Evolutionary conservation across 805 yeast species (phyloP).

Genomic region (Myxozyma geophila): DNA sequence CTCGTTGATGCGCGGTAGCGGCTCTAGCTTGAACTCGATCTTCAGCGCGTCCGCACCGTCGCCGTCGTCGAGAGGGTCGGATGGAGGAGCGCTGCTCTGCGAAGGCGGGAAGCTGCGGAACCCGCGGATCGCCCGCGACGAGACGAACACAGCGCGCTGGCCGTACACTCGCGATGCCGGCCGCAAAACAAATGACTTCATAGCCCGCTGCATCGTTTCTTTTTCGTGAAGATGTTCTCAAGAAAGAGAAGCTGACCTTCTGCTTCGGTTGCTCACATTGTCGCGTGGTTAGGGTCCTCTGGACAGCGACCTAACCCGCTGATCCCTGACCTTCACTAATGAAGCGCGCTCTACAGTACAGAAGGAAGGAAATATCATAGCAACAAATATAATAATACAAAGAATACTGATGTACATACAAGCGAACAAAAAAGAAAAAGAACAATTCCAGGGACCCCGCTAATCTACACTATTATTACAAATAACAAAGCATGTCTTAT

Average conservation of each 20-base stretch:
- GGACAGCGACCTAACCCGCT: not conserved
- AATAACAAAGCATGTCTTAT: not conserved
- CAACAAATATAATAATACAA: not conserved
- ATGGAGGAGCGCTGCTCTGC: not conserved
- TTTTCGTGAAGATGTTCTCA: not conserved
- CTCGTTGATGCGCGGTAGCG: slow-evolving; percentile 78
- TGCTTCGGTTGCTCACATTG: not conserved
- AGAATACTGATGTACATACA: not conserved
- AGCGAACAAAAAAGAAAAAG: not conserved
- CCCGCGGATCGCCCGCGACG: not conserved
- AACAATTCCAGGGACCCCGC: not conserved
- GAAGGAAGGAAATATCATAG: not conserved
- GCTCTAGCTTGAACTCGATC: slow-evolving; percentile 69
- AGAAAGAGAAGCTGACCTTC: not conserved
- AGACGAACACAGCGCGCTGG: no score
- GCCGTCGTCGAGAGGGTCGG: not conserved
- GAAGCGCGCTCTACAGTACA: not conserved
- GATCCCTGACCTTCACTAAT: not conserved
- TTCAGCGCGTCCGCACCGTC: slow-evolving; percentile 35
- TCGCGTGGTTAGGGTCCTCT: not conserved
- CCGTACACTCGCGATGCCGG: no score
- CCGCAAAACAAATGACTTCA: not conserved
- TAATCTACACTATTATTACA: slow-evolving; percentile 1
- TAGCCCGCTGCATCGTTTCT: not conserved
- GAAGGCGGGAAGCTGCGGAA: not conserved